phyloP scores from a whole-genome alignment of 2,329 filamentous ascomycete species.

The Hymenoscyphus albidus region DNA sequence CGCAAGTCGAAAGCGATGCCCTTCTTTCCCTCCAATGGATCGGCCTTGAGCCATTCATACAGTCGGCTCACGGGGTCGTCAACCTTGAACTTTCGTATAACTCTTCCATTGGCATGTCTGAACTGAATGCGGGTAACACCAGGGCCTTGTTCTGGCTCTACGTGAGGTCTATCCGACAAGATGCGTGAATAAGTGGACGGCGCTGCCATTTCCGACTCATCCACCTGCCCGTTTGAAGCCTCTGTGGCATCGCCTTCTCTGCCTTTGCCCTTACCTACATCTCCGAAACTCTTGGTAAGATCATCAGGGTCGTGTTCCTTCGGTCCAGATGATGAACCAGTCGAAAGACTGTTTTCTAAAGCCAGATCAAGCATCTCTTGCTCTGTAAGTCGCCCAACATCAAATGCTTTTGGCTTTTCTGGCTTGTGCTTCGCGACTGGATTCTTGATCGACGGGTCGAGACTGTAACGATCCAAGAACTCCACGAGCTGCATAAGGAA shows the following conservation, averaged over 20 bases:
- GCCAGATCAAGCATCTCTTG: constrained; percentile 97
- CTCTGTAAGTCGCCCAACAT: constrained; percentile 87
- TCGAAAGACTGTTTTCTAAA: constrained; percentile 74
- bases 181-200: constrained; percentile 64
- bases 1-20: constrained; percentile 83
- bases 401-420: constrained; percentile 64
- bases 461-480: constrained; percentile 94
- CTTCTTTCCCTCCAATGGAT: constrained; percentile 74
- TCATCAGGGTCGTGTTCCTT: constrained; percentile 80
- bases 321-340: constrained; percentile 40
- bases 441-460: constrained; percentile 85
- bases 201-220: constrained; percentile 16
- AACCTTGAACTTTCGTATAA: constrained; percentile 81
- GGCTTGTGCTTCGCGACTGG: constrained; percentile 78
- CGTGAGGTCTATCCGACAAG: constrained; percentile 66
- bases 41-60: constrained; percentile 95
- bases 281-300: constrained; percentile 64
- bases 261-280: constrained; percentile 52
- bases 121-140: constrained; percentile 89
- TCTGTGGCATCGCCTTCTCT: constrained; percentile 41
- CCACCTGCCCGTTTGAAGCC: constrained; percentile 32
- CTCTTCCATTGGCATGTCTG: constrained; percentile 74
- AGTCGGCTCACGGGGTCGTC: constrained; percentile 75
- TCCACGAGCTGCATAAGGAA: constrained; percentile 91
- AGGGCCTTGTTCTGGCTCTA: constrained; percentile 68